Evolutionary conservation across 306 rosid genomes (phyloP).

Genomic region (Inga leiocalycina): DNA sequence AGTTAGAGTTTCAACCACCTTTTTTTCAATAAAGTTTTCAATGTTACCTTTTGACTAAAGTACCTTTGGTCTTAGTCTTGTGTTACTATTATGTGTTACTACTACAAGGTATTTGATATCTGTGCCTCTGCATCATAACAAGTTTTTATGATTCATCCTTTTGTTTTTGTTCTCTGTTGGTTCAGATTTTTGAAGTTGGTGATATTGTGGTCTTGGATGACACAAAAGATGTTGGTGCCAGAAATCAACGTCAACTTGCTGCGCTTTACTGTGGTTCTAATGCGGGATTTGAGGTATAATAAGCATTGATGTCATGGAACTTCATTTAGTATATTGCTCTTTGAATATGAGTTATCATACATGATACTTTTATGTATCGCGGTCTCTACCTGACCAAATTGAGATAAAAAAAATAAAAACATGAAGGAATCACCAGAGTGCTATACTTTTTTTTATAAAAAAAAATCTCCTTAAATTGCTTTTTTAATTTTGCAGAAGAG

Average conservation of each 20-base stretch:
- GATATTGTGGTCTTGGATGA: conserved; percentile 72
- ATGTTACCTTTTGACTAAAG: neutral
- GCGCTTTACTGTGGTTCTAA: conserved; percentile 82
- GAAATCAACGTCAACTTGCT: conserved; percentile 75
- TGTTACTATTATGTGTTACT: neutral
- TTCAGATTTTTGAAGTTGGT: conserved; percentile 93
- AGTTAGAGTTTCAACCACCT: neutral
- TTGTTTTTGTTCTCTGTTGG: conserved; percentile 2
- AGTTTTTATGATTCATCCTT: neutral
- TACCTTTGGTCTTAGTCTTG: neutral
- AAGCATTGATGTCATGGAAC: neutral
- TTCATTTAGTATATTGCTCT: conserved; percentile 27
- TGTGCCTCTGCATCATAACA: conserved; percentile 12
- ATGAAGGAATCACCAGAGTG: neutral
- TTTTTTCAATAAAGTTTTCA: neutral
- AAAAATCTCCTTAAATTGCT: neutral
- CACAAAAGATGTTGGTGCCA: conserved; percentile 79
- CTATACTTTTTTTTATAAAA: neutral
- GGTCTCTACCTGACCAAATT: neutral
- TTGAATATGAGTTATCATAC: conserved; percentile 7
- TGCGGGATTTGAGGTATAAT: conserved; percentile 91
- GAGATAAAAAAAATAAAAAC: neutral
- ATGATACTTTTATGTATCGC: neutral
- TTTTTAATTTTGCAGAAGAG: neutral
- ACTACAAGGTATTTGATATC: neutral